These are phyloP conservation scores for Microdochium trichocladiopsis DNA, from an alignment of 2,329 filamentous ascomycete genomes.

Conservation along the genomic window DNA sequence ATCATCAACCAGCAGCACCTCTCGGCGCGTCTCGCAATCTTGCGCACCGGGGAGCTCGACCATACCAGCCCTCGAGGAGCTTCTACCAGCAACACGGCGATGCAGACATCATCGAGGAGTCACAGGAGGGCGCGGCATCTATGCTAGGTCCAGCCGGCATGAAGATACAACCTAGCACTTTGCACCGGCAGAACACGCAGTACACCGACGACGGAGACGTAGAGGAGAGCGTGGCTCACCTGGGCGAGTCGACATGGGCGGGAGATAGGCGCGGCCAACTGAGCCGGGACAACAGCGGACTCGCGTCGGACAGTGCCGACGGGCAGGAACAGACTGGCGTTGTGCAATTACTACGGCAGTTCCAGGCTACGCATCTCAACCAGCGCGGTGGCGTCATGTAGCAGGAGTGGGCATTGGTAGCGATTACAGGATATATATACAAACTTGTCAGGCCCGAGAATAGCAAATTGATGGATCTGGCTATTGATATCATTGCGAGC, in stretches of 20 bases:
- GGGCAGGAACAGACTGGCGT: constrained; percentile 38
- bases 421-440: too few relatives aligned
- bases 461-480: too few relatives aligned
- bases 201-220: constrained; percentile 55
- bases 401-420: too few relatives aligned
- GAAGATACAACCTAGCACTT: constrained; percentile 15
- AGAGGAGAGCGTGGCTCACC: constrained; percentile 41
- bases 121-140: constrained; percentile 36
- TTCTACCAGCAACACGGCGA: constrained; percentile 15
- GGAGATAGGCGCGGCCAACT: constrained; percentile 44
- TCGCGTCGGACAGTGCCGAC: constrained; percentile 31
- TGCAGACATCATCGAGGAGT: constrained; percentile 48
- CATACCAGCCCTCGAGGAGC: constrained; percentile 32
- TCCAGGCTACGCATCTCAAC: constrained; percentile 49
- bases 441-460: too few relatives aligned
- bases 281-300: constrained; percentile 44
- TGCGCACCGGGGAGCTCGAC: constrained; percentile 35
- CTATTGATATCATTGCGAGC: too few relatives aligned
- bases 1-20: constrained; percentile 59
- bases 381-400: constrained; percentile 33
- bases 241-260: constrained; percentile 55
- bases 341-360: constrained; percentile 50
- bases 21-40: constrained; percentile 35
- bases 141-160: constrained; percentile 6
- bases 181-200: constrained; percentile 25